Evolutionary conservation across 1,139 yeast species (phyloP).

Genomic region (Saccharomyces hybrid): DNA sequence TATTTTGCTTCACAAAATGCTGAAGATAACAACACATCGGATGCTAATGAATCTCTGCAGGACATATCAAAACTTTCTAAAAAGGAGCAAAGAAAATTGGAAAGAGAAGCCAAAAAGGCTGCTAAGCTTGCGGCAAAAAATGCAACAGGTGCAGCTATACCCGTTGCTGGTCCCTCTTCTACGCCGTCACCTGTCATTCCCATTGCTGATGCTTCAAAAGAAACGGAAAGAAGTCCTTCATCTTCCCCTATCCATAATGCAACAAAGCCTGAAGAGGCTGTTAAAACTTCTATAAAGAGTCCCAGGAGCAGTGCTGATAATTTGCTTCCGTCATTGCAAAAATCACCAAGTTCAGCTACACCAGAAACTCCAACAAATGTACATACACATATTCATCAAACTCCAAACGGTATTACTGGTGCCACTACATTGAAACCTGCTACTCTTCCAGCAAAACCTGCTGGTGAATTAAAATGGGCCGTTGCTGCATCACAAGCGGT

Average conservation of each 20-base stretch:
- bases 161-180: background rate
- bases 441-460: conserved; percentile 55
- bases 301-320: conserved; percentile 7
- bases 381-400: conserved; percentile 30
- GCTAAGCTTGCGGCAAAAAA: conserved; percentile 28
- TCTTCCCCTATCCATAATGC: background rate
- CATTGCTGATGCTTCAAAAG: conserved; percentile 7
- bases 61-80: conserved; percentile 24
- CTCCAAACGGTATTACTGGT: conserved; percentile 27
- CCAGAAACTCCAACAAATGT: conserved; percentile 11
- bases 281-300: conserved; percentile 6
- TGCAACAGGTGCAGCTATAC: conserved; percentile 9
- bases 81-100: conserved; percentile 30
- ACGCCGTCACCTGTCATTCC: conserved; percentile 7
- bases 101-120: conserved; percentile 32
- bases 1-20: conserved; percentile 33
- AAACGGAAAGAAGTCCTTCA: conserved; percentile 1
- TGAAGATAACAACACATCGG: conserved; percentile 21
- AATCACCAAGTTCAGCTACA: conserved; percentile 2
- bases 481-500: conserved; percentile 51
- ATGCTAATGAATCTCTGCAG: conserved; percentile 7
- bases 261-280: background rate
- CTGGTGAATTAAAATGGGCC: conserved; percentile 64
- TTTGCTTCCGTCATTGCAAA: conserved; percentile 6
- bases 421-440: conserved; percentile 56